These are phyloP conservation scores for Exophiala mesophila DNA, from an alignment of 2,329 filamentous ascomycete species.

Conservation along the genomic window DNA sequence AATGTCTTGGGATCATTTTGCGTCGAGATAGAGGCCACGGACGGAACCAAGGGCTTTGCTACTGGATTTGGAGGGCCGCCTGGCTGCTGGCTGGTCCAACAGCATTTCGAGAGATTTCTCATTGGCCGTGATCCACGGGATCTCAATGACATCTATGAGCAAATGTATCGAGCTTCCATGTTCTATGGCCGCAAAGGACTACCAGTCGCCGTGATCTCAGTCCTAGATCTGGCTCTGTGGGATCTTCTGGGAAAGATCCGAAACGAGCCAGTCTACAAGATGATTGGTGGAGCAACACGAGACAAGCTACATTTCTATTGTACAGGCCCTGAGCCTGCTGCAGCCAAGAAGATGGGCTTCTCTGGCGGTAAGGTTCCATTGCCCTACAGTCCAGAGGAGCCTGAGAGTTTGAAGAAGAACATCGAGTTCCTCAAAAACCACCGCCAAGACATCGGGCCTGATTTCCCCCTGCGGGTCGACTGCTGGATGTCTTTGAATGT, in stretches of 20 bases:
- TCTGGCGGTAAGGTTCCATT: conserved; percentile 85
- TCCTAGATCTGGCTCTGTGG: conserved; percentile 90
- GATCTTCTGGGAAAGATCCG: conserved; percentile 87
- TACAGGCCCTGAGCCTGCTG: conserved; percentile 77
- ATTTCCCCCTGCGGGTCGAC: conserved; percentile 91
- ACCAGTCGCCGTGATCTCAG: conserved; percentile 83
- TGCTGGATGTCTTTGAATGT: conserved; percentile 97
- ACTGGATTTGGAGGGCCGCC: conserved; percentile 92
- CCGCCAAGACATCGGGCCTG: conserved; percentile 75
- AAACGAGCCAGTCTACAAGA: conserved; percentile 87
- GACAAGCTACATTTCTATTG: conserved; percentile 81
- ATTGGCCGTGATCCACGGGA: conserved; percentile 84
- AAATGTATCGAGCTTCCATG: conserved; percentile 94
- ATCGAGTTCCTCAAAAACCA: conserved; percentile 83
- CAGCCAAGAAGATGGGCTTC: conserved; percentile 82
- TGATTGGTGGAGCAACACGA: conserved; percentile 86
- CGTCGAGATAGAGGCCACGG: conserved; percentile 79
- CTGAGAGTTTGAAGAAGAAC: conserved; percentile 77
- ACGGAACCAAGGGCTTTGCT: conserved; percentile 90
- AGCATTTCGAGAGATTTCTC: conserved; percentile 90
- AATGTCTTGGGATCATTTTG: conserved; percentile 91
- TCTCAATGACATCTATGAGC: conserved; percentile 87
- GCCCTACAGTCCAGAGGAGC: conserved; percentile 83
- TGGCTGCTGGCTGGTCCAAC: conserved; percentile 87
- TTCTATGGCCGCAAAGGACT: conserved; percentile 95